phyloP scores from a whole-genome alignment of 2,329 filamentous ascomycete species.

The Trichoderma sp. region DNA sequence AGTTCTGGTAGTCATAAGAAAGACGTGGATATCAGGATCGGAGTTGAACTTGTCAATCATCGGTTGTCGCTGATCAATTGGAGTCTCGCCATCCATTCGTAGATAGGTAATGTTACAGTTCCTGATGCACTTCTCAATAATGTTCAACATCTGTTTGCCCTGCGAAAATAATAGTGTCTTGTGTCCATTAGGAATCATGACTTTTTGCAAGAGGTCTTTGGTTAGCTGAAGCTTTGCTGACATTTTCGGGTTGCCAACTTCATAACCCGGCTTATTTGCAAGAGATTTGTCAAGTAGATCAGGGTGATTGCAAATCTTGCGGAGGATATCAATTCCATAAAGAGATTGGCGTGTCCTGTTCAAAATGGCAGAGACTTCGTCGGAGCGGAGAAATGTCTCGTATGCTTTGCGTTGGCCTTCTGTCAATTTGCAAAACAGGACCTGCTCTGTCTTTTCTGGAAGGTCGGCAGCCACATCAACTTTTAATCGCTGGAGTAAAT shows the following conservation, averaged over 20 bases:
- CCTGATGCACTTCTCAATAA: conserved; percentile 78
- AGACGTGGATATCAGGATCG: conserved; percentile 74
- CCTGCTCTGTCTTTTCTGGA: conserved; percentile 93
- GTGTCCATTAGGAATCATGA: conserved; percentile 88
- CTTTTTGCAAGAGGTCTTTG: conserved; percentile 71
- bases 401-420: conserved; percentile 74
- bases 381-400: conserved; percentile 73
- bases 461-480: conserved; percentile 90
- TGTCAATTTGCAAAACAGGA: conserved; percentile 92
- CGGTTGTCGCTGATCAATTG: conserved; percentile 80
- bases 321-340: conserved; percentile 84
- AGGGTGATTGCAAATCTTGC: conserved; percentile 97
- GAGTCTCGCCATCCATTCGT: conserved; percentile 91
- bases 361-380: conserved; percentile 81
- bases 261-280: conserved; percentile 59
- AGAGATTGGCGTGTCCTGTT: conserved; percentile 73
- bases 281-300: conserved; percentile 70
- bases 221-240: conserved; percentile 97
- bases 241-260: conserved; percentile 73
- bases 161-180: conserved; percentile 93
- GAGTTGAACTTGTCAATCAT: conserved; percentile 94
- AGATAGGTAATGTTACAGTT: conserved; percentile 71
- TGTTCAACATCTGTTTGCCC: conserved; percentile 91
- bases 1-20: conserved; percentile 91
- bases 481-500: conserved; percentile 88